Conservation (phyloP, 441 rosid species). For the Erodium texanum region DNA sequence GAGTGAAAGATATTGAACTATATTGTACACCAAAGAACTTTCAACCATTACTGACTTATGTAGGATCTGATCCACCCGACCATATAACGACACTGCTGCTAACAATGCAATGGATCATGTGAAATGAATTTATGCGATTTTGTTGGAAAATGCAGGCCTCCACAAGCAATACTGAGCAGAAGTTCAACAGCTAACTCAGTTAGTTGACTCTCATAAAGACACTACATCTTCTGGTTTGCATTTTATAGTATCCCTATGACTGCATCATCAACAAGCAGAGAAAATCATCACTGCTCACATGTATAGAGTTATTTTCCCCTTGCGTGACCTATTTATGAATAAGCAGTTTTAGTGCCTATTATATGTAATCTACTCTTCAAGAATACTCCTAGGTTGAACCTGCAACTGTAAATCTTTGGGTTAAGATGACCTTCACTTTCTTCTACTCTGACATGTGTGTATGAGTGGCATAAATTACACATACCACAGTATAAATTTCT, state of each 20-base stretch:
- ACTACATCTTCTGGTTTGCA: constrained; percentile 18
- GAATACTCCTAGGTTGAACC: constrained; percentile 12
- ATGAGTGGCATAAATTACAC: constrained; percentile 17
- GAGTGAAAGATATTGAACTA: not conserved
- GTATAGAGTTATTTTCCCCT: constrained; percentile 36
- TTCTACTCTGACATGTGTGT: constrained; percentile 14
- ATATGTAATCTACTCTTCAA: not conserved
- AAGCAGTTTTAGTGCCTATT: constrained; percentile 28
- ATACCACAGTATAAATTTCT: constrained; percentile 7
- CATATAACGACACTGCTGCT: no score
- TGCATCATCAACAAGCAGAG: constrained; percentile 22
- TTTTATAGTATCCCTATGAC: constrained; percentile 6
- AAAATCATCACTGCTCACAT: constrained; percentile 22
- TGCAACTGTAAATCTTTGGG: constrained; percentile 15
- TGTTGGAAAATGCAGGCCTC: constrained; percentile 50
- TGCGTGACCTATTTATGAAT: constrained; percentile 29
- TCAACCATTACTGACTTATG: not conserved
- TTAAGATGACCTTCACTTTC: constrained; percentile 27
- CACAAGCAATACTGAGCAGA: constrained; percentile 54
- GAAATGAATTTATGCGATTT: not conserved
- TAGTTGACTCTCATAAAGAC: constrained; percentile 11
- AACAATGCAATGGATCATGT: not conserved
- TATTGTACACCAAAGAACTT: not conserved
- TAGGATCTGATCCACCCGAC: not conserved
- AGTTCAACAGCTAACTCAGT: constrained; percentile 37